Base-by-base conservation (phyloP, 169 alveolate species). In the Neospora caninum region DNA sequence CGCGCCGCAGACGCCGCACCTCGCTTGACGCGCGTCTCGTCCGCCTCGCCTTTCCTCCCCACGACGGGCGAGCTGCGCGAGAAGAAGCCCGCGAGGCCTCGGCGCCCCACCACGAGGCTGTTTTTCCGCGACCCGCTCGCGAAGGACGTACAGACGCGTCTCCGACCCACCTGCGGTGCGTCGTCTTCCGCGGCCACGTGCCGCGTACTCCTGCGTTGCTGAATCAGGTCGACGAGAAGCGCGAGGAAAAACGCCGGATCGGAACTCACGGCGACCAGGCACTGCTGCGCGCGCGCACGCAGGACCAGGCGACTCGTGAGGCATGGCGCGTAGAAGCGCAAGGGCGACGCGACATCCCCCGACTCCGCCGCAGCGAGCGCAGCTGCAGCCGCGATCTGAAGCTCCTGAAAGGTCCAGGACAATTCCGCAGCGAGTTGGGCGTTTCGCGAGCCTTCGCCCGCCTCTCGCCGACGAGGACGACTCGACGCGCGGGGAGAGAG, bases 201-300 rank as follows among this genome's bases (percentile, higher is more conserved):
- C 67, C 34, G 89, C 27, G 89, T n/a, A 4, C 64, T 6, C 38
- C 25, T 82, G 29, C 67, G 53, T 36, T 82, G 89, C 13, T 9
- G 53, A 38, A 82, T 38, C 64, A 82, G 64, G 38, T 82, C 67
- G 2, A 82, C 34, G 43, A 82, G 41, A 31, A 82, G 69, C 1
- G 20, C 25, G 41, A 82, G 67, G 38, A 82, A 82, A 36, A 82
- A 38, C 41, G 36, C 89, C 0, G 89, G 89, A 27, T 41, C 64
- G 4, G 89, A 29, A 31, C 34, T 4, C n/a, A 82, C 69, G 67
- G 64, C 54, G 38, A 82, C 67, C 54, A 82, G 2, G 67, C 89
- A 82, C 54, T 42, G 58, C 25, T 82, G 89, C 38, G 89, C 54
- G 41, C 69, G 67, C 20, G 89, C 89, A 29, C 67, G 89, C 69